These are phyloP conservation scores for Trypanosoma congolense DNA, from an alignment of 208 protist genomes.

Conservation along the genomic window DNA sequence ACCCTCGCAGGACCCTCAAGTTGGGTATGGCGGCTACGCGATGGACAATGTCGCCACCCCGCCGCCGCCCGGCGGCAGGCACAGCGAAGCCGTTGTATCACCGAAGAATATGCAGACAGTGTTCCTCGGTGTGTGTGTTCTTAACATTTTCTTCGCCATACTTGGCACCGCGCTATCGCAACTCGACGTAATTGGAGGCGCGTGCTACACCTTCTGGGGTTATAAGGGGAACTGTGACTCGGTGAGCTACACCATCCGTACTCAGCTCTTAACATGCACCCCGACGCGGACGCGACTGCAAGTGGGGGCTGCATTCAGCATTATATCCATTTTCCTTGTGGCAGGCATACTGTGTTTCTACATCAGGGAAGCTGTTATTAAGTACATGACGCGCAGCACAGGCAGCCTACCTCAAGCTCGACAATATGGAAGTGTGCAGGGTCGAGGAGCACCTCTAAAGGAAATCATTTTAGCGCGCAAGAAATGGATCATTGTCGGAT, in stretches of 20 bases:
- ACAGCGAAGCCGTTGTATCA: too few relatives aligned
- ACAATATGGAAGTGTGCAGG: too few relatives aligned
- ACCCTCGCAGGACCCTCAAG: too few relatives aligned
- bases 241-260: conserved; percentile 57
- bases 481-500: conserved; percentile 38
- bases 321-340: conserved; percentile 56
- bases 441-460: not conserved
- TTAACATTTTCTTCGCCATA: conserved; percentile 63
- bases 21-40: too few relatives aligned
- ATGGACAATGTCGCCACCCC: too few relatives aligned
- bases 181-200: conserved; percentile 51
- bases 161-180: conserved; percentile 61
- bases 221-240: conserved; percentile 61
- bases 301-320: conserved; percentile 65
- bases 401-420: too few relatives aligned
- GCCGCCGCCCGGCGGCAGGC: too few relatives aligned
- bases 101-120: not conserved
- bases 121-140: conserved; percentile 6
- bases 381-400: not conserved
- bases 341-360: conserved; percentile 14
- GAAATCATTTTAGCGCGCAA: not conserved
- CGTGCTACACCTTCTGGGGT: conserved; percentile 82
- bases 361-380: conserved; percentile 1
- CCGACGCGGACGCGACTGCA: conserved; percentile 27
- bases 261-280: conserved; percentile 27